Base-by-base conservation (phyloP, 225 moss, liverwort and hornwort species). In the Rhytidiadelphus loreus region DNA sequence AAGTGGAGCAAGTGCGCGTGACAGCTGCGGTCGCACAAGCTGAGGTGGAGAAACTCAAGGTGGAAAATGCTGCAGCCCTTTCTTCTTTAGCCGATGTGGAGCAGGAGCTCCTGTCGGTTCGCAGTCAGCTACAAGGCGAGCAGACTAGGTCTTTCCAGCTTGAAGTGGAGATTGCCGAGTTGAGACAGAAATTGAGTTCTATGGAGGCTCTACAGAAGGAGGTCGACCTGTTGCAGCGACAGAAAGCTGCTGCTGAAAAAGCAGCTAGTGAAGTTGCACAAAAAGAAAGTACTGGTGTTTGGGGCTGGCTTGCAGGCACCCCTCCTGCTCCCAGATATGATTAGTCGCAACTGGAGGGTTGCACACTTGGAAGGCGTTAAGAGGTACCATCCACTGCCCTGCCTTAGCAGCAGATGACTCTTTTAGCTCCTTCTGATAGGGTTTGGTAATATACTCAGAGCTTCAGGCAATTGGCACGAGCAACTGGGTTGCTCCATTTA, bases 161-260 rank as follows among this genome's bases (percentile, higher is more conserved):
- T 76, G 98, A 98, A 95, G 96, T 98, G 71, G 96, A 98, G 91
- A 91, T 98, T 91, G 93, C 96, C 85, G 98, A 98, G 82, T 91
- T 98, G 82, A 92, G 95, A 88, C 96, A 95, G 90, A 96, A 96
- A 86, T 86, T 96, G 77, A 94, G 92, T 79, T 88, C 91, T 68
- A 93, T 96, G 94, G 96, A 95, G 84, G 74, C 90, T 41, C 82
- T 98, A 63, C 94, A 96, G 74, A 96, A 95, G 88, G 98, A 98
- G 89, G 85, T 96, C 56, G 95, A 96, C 56, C 80, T 93, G 65
- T 90, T 96, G 69, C 96, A 89, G 77, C 95, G 93, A 53, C 98
- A 98, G 81, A 95, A 91, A 91, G 90, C 69, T 62, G 95, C 91
- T 72, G 91, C 92, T 83, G 96, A 96, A 85, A 96, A 95, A 90